These are phyloP conservation scores for Golovinomyces cichoracearum DNA, from an alignment of 2,329 filamentous ascomycete species.

Conservation along the genomic window DNA sequence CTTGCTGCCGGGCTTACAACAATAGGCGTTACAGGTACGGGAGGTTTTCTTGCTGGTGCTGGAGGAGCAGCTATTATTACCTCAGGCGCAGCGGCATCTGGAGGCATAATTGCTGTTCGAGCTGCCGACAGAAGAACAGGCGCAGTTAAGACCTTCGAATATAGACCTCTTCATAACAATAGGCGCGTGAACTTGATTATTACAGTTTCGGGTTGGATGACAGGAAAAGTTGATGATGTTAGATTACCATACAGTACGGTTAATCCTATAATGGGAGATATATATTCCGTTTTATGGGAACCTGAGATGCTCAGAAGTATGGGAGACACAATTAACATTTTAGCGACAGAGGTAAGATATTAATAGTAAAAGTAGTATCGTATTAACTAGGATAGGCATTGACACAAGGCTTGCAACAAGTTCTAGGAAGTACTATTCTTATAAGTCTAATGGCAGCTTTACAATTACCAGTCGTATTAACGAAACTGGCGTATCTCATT, in stretches of 20 bases:
- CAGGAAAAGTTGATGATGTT: conserved; percentile 88
- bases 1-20: conserved; percentile 86
- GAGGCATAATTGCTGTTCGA: conserved; percentile 59
- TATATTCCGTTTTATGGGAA: conserved; percentile 93
- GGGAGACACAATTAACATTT: conserved; percentile 94
- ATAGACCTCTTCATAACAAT: conserved; percentile 88
- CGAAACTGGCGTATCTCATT: conserved; percentile 84
- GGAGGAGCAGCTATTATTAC: conserved; percentile 89
- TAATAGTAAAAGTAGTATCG: neutral
- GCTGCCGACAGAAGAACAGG: conserved; percentile 75
- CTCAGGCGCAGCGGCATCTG: conserved; percentile 62
- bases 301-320: conserved; percentile 94
- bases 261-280: conserved; percentile 90
- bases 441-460: conserved; percentile 76
- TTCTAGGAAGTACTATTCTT: conserved; percentile 71
- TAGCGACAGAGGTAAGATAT: conserved; percentile 63
- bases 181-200: conserved; percentile 90
- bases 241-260: conserved; percentile 87
- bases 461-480: conserved; percentile 72
- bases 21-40: conserved; percentile 72
- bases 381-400: conserved; percentile 38
- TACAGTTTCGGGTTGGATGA: conserved; percentile 95
- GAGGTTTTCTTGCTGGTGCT: conserved; percentile 68
- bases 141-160: conserved; percentile 88
- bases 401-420: conserved; percentile 85